Percentiles rank a stretch among this genome's conserved stretches.
Conservation (phyloP, 441 rosid species). For the Corymbia citriodora region DNA sequence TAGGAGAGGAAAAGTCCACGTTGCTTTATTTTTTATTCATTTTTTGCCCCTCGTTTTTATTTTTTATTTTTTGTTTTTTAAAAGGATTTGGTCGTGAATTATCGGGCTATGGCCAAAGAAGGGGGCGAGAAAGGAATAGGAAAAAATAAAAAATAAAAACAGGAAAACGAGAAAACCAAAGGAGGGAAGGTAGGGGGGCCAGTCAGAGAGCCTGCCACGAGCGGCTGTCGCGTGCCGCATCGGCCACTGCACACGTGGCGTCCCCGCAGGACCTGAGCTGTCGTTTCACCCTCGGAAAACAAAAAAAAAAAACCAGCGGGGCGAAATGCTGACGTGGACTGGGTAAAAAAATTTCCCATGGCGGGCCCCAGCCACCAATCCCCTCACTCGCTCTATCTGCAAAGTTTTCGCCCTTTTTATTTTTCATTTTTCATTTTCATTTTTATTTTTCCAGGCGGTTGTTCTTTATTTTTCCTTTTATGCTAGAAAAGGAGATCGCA, state of each 20-base stretch:
- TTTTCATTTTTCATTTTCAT: accelerated
- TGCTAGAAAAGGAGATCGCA: neutral
- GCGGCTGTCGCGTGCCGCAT: slow-evolving; percentile 72
- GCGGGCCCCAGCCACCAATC: slow-evolving; percentile 16
- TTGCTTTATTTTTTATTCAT: neutral
- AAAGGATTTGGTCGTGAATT: neutral
- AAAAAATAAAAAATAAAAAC: neutral
- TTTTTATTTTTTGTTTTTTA: neutral
- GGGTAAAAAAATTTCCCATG: neutral
- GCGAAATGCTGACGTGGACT: neutral
- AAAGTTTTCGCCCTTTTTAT: neutral
- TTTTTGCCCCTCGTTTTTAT: neutral
- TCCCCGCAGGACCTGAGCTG: slow-evolving; percentile 9
- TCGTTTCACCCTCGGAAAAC: neutral
- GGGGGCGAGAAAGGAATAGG: too few species aligned
- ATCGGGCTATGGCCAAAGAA: neutral
- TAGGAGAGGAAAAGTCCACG: neutral
- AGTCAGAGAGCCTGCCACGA: slow-evolving; percentile 21
- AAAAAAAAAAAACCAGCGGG: neutral
- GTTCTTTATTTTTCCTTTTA: too few species aligned
- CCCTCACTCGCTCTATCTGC: neutral
- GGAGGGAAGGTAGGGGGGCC: neutral
- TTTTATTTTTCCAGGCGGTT: neutral
- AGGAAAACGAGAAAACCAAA: neutral
- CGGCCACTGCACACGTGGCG: slow-evolving; percentile 39